phyloP scores from a whole-genome alignment of 2,329 filamentous ascomycete species.

The Calonectria honghensis region DNA sequence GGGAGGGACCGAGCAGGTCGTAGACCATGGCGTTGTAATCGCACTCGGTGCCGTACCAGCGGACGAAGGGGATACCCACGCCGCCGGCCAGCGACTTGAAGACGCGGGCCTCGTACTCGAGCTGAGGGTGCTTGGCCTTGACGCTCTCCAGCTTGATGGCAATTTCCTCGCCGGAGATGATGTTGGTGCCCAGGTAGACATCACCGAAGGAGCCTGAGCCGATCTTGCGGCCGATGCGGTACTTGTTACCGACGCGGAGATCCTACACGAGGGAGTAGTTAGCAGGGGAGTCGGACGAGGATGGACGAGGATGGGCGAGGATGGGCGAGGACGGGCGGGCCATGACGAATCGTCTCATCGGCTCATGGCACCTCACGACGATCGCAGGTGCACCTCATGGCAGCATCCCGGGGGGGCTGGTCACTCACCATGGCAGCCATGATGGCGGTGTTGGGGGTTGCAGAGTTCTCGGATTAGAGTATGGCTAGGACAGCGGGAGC shows the following conservation, averaged over 20 bases:
- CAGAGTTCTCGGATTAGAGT: not conserved
- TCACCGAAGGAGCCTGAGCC: conserved; percentile 98
- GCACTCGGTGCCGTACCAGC: conserved; percentile 99
- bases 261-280: conserved; percentile 74
- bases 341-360: too few relatives aligned
- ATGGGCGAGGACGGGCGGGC: too few relatives aligned
- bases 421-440: conserved; percentile 23
- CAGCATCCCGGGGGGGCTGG: not conserved
- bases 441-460: conserved; percentile 15
- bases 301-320: too few relatives aligned
- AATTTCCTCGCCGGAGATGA: conserved; percentile 99
- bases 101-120: conserved; percentile 98
- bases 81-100: conserved; percentile 93
- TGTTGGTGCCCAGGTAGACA: conserved; percentile 99
- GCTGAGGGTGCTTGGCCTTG: conserved; percentile 99
- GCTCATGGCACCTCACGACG: too few relatives aligned
- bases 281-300: not conserved
- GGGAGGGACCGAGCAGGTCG: conserved; percentile 93
- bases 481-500: not conserved
- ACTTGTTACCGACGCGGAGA: conserved; percentile 99
- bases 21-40: conserved; percentile 99
- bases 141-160: conserved; percentile 99
- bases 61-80: conserved; percentile 98
- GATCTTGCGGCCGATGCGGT: conserved; percentile 99
- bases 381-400: not conserved